Base-by-base conservation (phyloP, 2,329 filamentous ascomycete genomes). In the Penicillium griseofulvum region DNA sequence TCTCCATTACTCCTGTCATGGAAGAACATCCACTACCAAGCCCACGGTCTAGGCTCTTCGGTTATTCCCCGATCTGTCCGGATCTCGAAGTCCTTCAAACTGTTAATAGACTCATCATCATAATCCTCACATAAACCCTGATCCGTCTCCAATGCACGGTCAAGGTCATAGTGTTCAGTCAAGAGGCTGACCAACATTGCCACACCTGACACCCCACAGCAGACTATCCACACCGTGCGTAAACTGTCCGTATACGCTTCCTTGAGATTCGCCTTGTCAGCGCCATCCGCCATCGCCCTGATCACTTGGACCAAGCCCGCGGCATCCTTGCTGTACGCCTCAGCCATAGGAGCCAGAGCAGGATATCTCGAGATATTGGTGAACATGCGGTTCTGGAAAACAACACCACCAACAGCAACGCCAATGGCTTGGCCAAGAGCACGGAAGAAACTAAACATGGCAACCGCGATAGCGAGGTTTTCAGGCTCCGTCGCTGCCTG, bases 321-420 rank as follows among this genome's bases (percentile, higher is more conserved):
- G 0, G 84, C 82, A 66, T 87, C 83, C 50, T 78, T 76, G 11
- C 81, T 81, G 65, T 83, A 83, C 45, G 76, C 74, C 2, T 60
- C 67, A 0, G 82, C 81, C 53, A 76, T 69, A 7, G 71, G 69
- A 0, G 79, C 80, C 48, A 85, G 77, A 22, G 73, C 69, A 0
- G 81, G 74, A 43, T 79, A 79, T 2, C 69, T 74, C 14, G 75
- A 60, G 42, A 88, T 69, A 57, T 82, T 80, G 42, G 71, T 71
- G 51, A 74, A 75, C 72, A 87, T 82, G 54, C 79, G 78, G 60
- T 89, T 90, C 70, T 90, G 86, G 73, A 90, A 89, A 50, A 88
- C 80, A 31, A 87, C 84, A 4, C 87, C 86, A 2, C 84, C 83
- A 49, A 88, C 77, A 2, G 87, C 85, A 3, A 89, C 83, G 24